Evolutionary conservation across 2,329 filamentous ascomycete genomes (phyloP), one percentile per base, ranked within the genome.

Genomic region (Penicillium sp.): DNA sequence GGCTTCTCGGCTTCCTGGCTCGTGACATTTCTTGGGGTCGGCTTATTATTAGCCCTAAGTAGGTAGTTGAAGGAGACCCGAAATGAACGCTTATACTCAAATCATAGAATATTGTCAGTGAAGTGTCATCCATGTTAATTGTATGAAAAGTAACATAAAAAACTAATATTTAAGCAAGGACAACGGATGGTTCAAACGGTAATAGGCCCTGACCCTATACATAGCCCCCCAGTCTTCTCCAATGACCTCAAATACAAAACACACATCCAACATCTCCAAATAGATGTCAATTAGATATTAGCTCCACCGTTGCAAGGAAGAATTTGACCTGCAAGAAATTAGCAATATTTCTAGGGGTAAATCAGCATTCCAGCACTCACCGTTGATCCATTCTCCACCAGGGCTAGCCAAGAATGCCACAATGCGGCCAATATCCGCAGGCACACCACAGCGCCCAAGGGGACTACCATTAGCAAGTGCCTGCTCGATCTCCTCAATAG

Each of bases 341-440:
- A 58, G 55, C 16, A 14, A 31, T 49, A 6, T 36, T 37, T 14
- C 35, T 10, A 22, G 30, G 7, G 31, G 25, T 25, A 42, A 47
- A n/a, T 30, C 16, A 9, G 35, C 38, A 44, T 33, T 48, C 41
- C 35, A 44, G 49, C 16, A 61, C 80, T 69, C 60, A 84, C 84
- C 84, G 67, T 86, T 87, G 67, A 87, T 83, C 84, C 84, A 87
- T 72, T 85, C 83, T 54, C 82, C 81, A 65, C 85, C 84, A 7
- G 80, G 76, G 61, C 80, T 81, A 61, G 82, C 78, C 40, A 86
- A 71, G 64, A 81, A 78, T 57, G 78, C 79, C 50, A 85, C 82
- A 33, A 80, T 82, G 57, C 82, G 79, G 47, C 82, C 84, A 63
- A 86, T 81, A 61, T 87, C 84, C 47, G 79, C 75, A 5, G 84